These are phyloP conservation scores for Kwoniella newhampshirensis DNA, from an alignment of 768 basidiomycete species.

Conservation along the genomic window DNA sequence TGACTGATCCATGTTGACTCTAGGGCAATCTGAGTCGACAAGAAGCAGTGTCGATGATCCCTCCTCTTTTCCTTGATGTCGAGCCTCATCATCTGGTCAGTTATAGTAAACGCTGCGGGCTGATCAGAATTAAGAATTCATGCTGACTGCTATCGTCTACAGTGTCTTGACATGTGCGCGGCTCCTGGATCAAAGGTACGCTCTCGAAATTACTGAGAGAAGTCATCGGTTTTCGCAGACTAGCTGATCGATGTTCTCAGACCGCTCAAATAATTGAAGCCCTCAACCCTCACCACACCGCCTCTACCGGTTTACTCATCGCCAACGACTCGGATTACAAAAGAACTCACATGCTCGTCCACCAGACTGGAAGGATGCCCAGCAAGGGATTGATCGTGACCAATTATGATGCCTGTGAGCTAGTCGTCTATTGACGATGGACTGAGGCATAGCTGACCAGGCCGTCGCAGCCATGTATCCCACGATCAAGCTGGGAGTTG, in stretches of 20 bases:
- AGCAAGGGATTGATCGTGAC: conserved; percentile 91
- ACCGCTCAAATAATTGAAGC: conserved; percentile 96
- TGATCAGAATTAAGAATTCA: too few relatives aligned
- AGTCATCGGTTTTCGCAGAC: background rate
- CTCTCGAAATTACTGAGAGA: background rate
- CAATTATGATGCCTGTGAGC: conserved; percentile 89
- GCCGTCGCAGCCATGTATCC: conserved; percentile 51
- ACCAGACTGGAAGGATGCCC: conserved; percentile 91
- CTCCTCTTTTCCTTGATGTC: conserved; percentile 91
- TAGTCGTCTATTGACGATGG: conserved; percentile 58
- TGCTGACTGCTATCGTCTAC: background rate
- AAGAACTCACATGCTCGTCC: conserved; percentile 92
- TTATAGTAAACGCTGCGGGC: too few relatives aligned
- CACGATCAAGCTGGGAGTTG: conserved; percentile 43
- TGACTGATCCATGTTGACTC: background rate
- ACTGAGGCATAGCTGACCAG: too few relatives aligned
- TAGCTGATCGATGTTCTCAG: conserved; percentile 53
- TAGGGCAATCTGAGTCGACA: conserved; percentile 94
- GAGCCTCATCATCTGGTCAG: conserved; percentile 74
- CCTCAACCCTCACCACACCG: conserved; percentile 71
- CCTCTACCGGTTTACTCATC: conserved; percentile 80
- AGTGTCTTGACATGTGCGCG: conserved; percentile 89
- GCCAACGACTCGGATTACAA: conserved; percentile 96
- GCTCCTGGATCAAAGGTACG: conserved; percentile 92
- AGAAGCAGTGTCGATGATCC: conserved; percentile 99